phyloP scores from a whole-genome alignment of 306 rosid species.

The Biancaea sappan region DNA sequence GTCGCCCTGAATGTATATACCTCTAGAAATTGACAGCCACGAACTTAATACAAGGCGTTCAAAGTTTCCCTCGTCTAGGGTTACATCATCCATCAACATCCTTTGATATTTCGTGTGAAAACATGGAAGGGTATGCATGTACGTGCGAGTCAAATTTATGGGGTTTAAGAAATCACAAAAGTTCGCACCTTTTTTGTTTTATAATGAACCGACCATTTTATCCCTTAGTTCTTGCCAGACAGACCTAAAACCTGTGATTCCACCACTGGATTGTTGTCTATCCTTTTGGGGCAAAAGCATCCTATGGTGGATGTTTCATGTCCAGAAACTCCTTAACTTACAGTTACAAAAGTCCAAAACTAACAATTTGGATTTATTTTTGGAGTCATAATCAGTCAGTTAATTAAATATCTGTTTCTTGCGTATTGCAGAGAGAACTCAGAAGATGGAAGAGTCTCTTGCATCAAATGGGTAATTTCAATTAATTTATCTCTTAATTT shows the following conservation, averaged over 20 bases:
- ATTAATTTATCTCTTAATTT: too few relatives aligned
- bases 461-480: too few relatives aligned
- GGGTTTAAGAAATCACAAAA: slow-evolving; percentile 24
- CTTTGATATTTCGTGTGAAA: not conserved
- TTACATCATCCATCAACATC: not conserved
- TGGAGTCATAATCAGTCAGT: slow-evolving; percentile 26
- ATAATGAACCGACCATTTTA: slow-evolving; percentile 61
- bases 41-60: not conserved
- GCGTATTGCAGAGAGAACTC: not conserved
- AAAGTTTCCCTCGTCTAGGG: not conserved
- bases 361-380: not conserved
- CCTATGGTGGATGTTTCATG: not conserved
- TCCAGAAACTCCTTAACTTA: slow-evolving; percentile 43
- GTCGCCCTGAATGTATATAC: not conserved
- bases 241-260: slow-evolving; percentile 14
- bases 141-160: slow-evolving; percentile 28
- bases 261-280: not conserved
- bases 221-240: slow-evolving; percentile 25
- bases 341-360: slow-evolving; percentile 40
- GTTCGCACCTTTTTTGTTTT: slow-evolving; percentile 20
- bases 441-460: not conserved
- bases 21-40: not conserved
- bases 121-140: not conserved
- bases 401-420: not conserved
- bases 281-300: not conserved